Base-by-base conservation (phyloP, 2,329 filamentous ascomycete genomes). In the Sporothrix pseudoabietina region DNA sequence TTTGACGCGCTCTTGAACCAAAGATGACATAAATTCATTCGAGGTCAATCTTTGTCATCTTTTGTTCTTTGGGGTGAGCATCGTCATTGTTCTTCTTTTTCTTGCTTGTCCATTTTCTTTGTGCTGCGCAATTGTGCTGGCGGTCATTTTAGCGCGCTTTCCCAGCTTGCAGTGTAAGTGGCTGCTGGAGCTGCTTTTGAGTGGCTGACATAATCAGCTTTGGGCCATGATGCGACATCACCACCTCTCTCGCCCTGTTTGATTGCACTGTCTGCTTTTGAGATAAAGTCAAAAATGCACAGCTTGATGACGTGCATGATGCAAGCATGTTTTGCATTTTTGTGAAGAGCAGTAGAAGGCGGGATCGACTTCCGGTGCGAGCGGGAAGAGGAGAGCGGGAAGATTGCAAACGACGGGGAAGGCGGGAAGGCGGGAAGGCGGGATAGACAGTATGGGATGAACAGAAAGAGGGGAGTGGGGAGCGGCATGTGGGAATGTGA, bases 301-400 rank as follows among this genome's bases (percentile, higher is more conserved):
- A 19, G n/a, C 49, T 44, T 59, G 12, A 70, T 70, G 68, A 30
- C 52, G 68, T 57, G 52, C 68, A 70, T 41, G 6, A 68, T 68
- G 65, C 65, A 52, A 66, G 14, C 6, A 30, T 32, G 22, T 16
- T 19, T 68, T 52, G 44, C 26, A 35, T 35, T 4, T 4, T 4
- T 4, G 26, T 26, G 44, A 19, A 35, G 35, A 35, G 35, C 8
- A 4, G 61, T 12, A 26, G 59, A 22, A 22, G 19, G 8, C 8
- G 57, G 35, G 35, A 65, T 16, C 9, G n/a, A 65, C 59, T 65
- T 44, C 10, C 22, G 14, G 7, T 5, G 52, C n/a, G n/a, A n/a
- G 52, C n/a, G n/a, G 52, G 52, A 22, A 55, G 12, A 22, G 8
- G n/a, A 22, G 19, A n/a, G 7, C 32, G 32, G 32, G 59, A 63